A percentile compares a stretch with the other conserved stretches of the same genome.
phyloP scores from a whole-genome alignment of 805 yeast genomes.

The Crinitomyces ghanaensis region DNA sequence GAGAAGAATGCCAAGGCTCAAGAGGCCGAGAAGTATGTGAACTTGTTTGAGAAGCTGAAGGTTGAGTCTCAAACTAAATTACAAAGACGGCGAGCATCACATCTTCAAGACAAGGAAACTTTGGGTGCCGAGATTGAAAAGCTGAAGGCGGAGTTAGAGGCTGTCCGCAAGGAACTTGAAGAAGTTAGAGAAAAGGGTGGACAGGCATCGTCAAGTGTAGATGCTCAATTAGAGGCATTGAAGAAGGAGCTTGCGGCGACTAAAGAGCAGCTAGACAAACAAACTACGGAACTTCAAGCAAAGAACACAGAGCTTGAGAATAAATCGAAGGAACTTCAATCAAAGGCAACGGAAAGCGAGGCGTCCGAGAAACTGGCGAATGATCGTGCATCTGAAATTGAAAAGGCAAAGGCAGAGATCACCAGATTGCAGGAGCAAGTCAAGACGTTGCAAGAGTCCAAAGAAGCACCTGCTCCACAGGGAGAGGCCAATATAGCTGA shows the following conservation, averaged over 20 bases:
- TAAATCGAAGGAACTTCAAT: too few species aligned
- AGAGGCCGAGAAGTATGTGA: slow-evolving; percentile 5
- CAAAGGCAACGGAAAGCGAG: too few species aligned
- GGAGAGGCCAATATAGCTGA: slow-evolving; percentile 15
- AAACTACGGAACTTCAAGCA: slow-evolving; percentile 14
- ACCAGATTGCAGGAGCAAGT: slow-evolving; percentile 16
- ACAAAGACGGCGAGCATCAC: slow-evolving; percentile 12
- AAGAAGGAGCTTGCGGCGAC: background rate
- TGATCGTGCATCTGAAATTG: slow-evolving; percentile 25
- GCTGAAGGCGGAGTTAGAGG: slow-evolving; percentile 7
- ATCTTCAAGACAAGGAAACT: slow-evolving; percentile 7
- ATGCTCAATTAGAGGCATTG: background rate
- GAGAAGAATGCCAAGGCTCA: slow-evolving; percentile 10
- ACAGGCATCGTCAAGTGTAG: background rate
- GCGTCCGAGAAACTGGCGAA: too few species aligned
- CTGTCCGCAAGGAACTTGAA: slow-evolving; percentile 8
- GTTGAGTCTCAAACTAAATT: slow-evolving; percentile 21
- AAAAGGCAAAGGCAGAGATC: slow-evolving; percentile 19
- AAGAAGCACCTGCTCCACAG: too few species aligned
- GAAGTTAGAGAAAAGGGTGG: slow-evolving; percentile 14
- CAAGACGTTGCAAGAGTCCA: too few species aligned
- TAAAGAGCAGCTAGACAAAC: slow-evolving; percentile 9
- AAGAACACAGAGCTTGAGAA: slow-evolving; percentile 10
- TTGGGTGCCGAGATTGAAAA: slow-evolving; percentile 6
- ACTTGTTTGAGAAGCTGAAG: slow-evolving; percentile 13